Evolutionary conservation across 2,329 filamentous ascomycete genomes (phyloP), one percentile per base, ranked within the genome.

Genomic region (Ascochyta lentis): DNA sequence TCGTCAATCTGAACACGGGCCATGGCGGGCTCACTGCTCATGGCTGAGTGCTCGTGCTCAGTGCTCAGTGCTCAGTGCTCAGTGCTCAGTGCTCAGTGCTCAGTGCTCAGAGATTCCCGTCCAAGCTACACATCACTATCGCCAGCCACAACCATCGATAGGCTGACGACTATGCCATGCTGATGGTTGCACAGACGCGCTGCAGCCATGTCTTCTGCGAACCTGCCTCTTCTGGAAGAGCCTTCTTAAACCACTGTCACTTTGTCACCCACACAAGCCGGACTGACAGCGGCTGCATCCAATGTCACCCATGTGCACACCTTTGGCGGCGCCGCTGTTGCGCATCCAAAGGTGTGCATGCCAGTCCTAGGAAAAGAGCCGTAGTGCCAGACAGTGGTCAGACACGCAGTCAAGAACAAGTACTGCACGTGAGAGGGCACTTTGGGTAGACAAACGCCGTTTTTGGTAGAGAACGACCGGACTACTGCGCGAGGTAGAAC

Each of bases 401-500:
- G 16, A 55, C 46, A 37, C 22, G 33, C 34, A 29, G 19, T 44
- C 45, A 34, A 43, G 24, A 31, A 38, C n/a, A 15, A 22, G 31
- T 19, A 26, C 38, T 33, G 43, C 45, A 54, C 40, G 45, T 49
- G 39, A 34, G n/a, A 13, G 27, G 26, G 33, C 40, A 27, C n/a
- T 34, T 49, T 34, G 39, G 51, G 51, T 22, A 19, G 43, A 38
- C 24, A 9, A 0, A 12, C 37, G 31, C 38, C 44, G 16, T 26
- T 48, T 49, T 31, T 34, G 45, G 45, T 16, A 49, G 27, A 35
- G 19, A 27, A 49, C 22, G 34, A 38, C 39, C 12, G 16, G 33
- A 44, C 45, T 44, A 54, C 50, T 48, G 50, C 50, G 33, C 24
- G 43, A 38, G 31, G 23, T 31, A 12, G 31, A 48, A 48, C 38